Percentiles rank a stretch among this genome's conserved stretches.
Evolutionary conservation across 805 yeast genomes (phyloP).

Genomic region (Hanseniaspora taiwanica): DNA sequence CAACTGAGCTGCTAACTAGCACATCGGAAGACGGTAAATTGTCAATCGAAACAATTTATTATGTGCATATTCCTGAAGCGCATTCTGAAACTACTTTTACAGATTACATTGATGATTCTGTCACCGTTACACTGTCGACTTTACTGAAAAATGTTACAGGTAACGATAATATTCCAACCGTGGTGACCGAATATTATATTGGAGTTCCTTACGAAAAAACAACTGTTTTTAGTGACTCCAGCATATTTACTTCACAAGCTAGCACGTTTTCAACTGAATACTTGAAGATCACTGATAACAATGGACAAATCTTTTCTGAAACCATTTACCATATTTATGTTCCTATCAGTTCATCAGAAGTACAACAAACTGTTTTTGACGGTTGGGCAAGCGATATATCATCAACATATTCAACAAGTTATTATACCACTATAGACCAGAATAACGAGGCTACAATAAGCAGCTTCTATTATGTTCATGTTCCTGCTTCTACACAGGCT

Average conservation of each 20-base stretch:
- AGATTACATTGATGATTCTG: not conserved
- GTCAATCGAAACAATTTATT: not conserved
- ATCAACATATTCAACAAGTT: slow-evolving; percentile 1
- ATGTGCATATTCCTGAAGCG: not conserved
- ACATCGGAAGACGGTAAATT: not conserved
- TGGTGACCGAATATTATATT: not conserved
- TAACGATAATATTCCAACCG: not conserved
- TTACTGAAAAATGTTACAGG: not conserved
- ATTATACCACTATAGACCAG: slow-evolving; percentile 1
- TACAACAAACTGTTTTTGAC: not conserved
- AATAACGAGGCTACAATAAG: slow-evolving; percentile 1
- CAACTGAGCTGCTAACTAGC: not conserved
- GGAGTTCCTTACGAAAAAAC: not conserved
- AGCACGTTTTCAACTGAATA: not conserved
- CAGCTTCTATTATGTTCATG: slow-evolving; percentile 3
- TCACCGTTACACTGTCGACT: not conserved
- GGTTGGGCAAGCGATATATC: slow-evolving; percentile 2
- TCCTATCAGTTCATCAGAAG: not conserved
- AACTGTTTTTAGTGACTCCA: not conserved
- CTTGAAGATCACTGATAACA: not conserved
- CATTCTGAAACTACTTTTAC: not conserved
- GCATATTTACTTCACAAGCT: not conserved
- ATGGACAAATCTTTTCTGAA: not conserved
- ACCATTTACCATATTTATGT: not conserved
- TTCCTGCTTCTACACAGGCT: slow-evolving; percentile 3